Evolutionary conservation across 2,329 filamentous ascomycete species (phyloP).

Genomic region (Peltaster fructicola): DNA sequence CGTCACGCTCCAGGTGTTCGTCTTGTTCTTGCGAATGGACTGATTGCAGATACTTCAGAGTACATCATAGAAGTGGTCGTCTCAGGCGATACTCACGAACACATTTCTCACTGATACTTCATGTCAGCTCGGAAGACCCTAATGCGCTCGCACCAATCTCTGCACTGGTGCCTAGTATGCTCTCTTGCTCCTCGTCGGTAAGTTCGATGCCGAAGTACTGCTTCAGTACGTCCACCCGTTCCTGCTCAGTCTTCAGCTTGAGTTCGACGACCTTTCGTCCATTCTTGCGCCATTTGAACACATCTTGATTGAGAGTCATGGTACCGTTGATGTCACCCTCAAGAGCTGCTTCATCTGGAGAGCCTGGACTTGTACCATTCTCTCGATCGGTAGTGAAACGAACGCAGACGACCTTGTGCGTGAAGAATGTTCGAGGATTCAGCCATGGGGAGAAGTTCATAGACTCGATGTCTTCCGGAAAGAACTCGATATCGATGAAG

Average conservation of each 20-base stretch:
- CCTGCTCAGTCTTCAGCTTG: slow-evolving; percentile 23
- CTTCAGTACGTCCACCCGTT: slow-evolving; percentile 25
- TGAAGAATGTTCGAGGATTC: slow-evolving; percentile 32
- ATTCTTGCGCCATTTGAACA: slow-evolving; percentile 15
- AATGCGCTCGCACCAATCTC: slow-evolving; percentile 6
- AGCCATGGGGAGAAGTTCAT: slow-evolving; percentile 27
- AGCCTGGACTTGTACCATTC: too few species aligned
- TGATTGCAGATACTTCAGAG: too few species aligned
- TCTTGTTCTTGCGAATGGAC: too few species aligned
- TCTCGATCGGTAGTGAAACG: too few species aligned
- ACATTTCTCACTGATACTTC: neutral
- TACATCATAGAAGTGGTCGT: slow-evolving; percentile 6
- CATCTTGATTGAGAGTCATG: slow-evolving; percentile 10
- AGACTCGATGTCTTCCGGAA: slow-evolving; percentile 40
- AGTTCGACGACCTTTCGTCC: slow-evolving; percentile 21
- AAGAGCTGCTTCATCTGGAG: slow-evolving; percentile 6
- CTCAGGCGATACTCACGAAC: slow-evolving; percentile 7
- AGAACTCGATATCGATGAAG: slow-evolving; percentile 48
- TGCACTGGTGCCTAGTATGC: slow-evolving; percentile 17
- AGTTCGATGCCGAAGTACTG: slow-evolving; percentile 29
- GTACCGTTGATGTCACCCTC: slow-evolving; percentile 11
- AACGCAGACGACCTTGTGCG: slow-evolving; percentile 33
- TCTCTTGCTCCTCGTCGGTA: slow-evolving; percentile 20
- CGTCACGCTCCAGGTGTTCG: too few species aligned
- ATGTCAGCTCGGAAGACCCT: slow-evolving; percentile 5